A percentile compares a stretch with the other conserved stretches of the same genome.
These are phyloP conservation scores for Carex pumila DNA, from an alignment of 176 grass and related monocot species.

Conservation along the genomic window DNA sequence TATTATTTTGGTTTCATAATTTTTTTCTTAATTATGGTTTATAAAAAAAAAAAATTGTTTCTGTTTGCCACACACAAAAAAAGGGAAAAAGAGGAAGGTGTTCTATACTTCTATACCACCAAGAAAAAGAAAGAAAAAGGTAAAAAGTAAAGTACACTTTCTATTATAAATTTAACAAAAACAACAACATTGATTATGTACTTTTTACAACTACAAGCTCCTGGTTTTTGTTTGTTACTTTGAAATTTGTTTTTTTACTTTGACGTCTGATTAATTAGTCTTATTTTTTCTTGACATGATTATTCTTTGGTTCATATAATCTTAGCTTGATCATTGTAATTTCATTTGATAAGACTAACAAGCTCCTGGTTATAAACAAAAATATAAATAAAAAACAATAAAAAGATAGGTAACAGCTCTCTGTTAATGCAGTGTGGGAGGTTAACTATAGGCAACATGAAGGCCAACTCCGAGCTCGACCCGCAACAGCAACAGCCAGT, in stretches of 20 bases:
- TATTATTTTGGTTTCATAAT: too few relatives aligned
- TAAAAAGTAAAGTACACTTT: background rate
- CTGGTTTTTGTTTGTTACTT: background rate
- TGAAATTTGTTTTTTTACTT: background rate
- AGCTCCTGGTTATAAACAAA: too few relatives aligned
- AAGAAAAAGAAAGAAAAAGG: background rate
- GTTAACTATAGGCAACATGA: background rate
- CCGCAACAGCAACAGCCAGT: background rate
- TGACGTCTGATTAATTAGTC: background rate
- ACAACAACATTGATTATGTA: background rate
- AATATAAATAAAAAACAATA: background rate
- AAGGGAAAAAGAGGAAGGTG: too few relatives aligned
- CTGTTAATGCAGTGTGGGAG: slow-evolving; percentile 7
- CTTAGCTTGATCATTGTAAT: too few relatives aligned
- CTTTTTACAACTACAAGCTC: background rate
- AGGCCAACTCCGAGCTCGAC: background rate
- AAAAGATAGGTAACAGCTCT: background rate
- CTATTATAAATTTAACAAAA: background rate
- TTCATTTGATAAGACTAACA: too few relatives aligned
- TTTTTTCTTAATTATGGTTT: too few relatives aligned
- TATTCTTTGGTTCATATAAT: background rate
- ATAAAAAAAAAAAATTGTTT: too few relatives aligned
- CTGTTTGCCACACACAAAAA: too few relatives aligned
- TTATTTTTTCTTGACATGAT: background rate
- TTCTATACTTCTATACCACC: too few relatives aligned